Conservation (phyloP, 768 basidiomycete genomes). For the Atractiella rhizophila region DNA sequence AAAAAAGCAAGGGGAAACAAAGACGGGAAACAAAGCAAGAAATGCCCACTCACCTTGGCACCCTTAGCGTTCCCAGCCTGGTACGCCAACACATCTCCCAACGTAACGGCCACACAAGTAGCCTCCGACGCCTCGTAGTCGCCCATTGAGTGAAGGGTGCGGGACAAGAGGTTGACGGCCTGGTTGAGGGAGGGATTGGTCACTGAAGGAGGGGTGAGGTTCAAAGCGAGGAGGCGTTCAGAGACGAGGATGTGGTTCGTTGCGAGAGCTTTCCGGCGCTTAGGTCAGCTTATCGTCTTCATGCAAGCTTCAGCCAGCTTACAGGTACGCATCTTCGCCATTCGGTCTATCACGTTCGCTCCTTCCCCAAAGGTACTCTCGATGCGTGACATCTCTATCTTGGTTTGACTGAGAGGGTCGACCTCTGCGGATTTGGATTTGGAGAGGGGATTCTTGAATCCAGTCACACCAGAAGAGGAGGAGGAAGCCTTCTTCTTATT, state of each 20-base stretch:
- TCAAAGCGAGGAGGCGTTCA: conserved; percentile 53
- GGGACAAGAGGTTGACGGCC: conserved; percentile 60
- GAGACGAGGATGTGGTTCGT: conserved; percentile 48
- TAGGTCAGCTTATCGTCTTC: conserved; percentile 29
- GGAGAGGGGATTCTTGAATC: conserved; percentile 24
- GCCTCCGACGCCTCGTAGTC: conserved; percentile 47
- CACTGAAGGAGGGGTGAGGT: conserved; percentile 55
- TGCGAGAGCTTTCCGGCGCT: conserved; percentile 65
- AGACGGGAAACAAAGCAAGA: not conserved
- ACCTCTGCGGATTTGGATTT: conserved; percentile 84
- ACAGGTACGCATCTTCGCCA: conserved; percentile 37
- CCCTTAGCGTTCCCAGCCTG: conserved; percentile 91
- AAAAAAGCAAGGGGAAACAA: not conserved
- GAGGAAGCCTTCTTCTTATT: conserved; percentile 37
- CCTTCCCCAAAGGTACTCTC: conserved; percentile 81
- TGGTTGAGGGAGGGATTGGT: conserved; percentile 57
- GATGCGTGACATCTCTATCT: conserved; percentile 71
- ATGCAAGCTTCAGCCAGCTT: not conserved
- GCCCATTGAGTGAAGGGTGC: conserved; percentile 61
- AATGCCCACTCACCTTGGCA: conserved; percentile 33
- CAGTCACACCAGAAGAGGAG: conserved; percentile 49
- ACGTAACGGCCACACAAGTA: conserved; percentile 75
- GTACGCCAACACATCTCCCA: conserved; percentile 90
- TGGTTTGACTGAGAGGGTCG: conserved; percentile 66
- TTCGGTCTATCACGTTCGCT: conserved; percentile 67